phyloP scores from a whole-genome alignment of 2,329 filamentous ascomycete genomes.

The Sarocladiaceae sp. region DNA sequence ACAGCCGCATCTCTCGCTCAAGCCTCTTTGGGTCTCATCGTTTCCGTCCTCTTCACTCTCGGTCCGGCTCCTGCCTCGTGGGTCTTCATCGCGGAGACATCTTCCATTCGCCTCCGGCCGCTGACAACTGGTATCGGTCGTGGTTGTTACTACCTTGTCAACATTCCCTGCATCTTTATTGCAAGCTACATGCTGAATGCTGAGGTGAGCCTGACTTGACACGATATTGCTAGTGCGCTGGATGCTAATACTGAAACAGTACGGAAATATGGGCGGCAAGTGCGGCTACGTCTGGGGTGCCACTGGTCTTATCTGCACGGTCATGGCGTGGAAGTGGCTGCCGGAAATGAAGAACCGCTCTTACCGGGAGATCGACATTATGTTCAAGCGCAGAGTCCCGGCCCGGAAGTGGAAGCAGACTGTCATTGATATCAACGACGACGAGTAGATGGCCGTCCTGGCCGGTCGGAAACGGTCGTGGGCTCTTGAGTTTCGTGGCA shows the following conservation, averaged over 20 bases:
- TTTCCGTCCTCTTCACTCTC: slow-evolving; percentile 61
- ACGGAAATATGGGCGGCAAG: slow-evolving; percentile 47
- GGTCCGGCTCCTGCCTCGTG: slow-evolving; percentile 61
- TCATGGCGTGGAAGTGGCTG: slow-evolving; percentile 42
- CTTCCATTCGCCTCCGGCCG: slow-evolving; percentile 58
- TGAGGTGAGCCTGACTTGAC: slow-evolving; percentile 25
- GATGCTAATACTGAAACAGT: no score
- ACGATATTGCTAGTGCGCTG: slow-evolving; percentile 23
- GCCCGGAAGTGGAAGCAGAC: slow-evolving; percentile 55
- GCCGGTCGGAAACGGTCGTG: no score
- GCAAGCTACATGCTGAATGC: slow-evolving; percentile 58
- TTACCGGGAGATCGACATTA: slow-evolving; percentile 59
- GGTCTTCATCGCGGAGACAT: slow-evolving; percentile 65
- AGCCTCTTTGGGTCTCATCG: slow-evolving; percentile 58
- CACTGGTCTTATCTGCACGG: slow-evolving; percentile 51
- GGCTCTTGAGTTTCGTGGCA: no score
- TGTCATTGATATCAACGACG: slow-evolving; percentile 52
- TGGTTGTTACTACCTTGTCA: slow-evolving; percentile 57
- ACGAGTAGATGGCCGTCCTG: slow-evolving; percentile 60
- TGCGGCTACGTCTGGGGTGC: slow-evolving; percentile 58
- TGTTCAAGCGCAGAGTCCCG: slow-evolving; percentile 49
- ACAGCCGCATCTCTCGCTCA: slow-evolving; percentile 46
- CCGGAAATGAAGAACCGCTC: slow-evolving; percentile 56
- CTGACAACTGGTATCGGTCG: slow-evolving; percentile 63
- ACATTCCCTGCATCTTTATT: slow-evolving; percentile 65